These are phyloP conservation scores for Populus hybrid DNA, from an alignment of 441 rosid species.

Conservation along the genomic window DNA sequence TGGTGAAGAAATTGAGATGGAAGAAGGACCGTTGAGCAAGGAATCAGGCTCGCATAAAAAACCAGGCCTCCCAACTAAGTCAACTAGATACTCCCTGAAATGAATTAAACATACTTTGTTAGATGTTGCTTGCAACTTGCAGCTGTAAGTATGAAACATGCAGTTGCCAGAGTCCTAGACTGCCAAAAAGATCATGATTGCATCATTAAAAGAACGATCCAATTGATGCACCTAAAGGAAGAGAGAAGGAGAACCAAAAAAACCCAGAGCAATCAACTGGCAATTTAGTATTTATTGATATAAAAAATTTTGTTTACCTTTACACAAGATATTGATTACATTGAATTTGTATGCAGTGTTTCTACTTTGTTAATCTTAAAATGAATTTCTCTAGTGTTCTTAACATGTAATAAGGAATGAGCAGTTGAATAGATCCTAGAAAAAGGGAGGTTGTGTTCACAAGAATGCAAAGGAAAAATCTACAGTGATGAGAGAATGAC, in stretches of 20 bases:
- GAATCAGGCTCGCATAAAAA: slow-evolving; percentile 86
- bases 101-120: slow-evolving; percentile 17
- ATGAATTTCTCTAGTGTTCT: background rate
- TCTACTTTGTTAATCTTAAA: background rate
- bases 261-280: background rate
- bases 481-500: background rate
- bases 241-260: background rate
- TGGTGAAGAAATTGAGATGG: slow-evolving; percentile 92
- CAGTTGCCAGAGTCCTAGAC: background rate
- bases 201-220: background rate
- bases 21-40: slow-evolving; percentile 90
- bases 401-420: background rate
- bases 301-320: slow-evolving; percentile 9
- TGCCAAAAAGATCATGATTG: background rate
- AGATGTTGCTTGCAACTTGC: slow-evolving; percentile 13
- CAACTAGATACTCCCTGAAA: slow-evolving; percentile 95
- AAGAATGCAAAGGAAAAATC: slow-evolving; percentile 9
- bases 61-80: slow-evolving; percentile 91
- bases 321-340: background rate
- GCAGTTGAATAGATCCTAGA: background rate
- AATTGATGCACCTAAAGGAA: background rate
- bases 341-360: background rate
- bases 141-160: background rate
- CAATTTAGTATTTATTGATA: background rate
- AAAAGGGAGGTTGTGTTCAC: background rate